Conservation (phyloP, 2,329 filamentous ascomycete species). For the Grosmannia huntii region DNA sequence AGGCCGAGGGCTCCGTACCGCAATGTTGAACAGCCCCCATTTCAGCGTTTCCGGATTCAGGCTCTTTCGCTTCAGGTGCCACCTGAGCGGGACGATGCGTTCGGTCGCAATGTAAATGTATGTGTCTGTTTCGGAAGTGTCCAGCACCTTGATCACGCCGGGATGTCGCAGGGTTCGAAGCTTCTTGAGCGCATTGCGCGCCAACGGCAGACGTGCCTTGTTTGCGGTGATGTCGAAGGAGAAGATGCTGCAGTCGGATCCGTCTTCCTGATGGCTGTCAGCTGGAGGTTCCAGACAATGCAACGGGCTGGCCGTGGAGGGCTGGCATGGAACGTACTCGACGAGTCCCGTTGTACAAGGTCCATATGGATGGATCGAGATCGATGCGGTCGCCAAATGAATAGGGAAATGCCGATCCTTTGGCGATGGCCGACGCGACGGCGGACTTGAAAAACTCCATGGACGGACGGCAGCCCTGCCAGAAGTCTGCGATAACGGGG, state of each 20-base stretch:
- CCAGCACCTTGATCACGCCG: conserved; percentile 84
- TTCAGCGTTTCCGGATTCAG: conserved; percentile 86
- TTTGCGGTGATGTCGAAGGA: conserved; percentile 82
- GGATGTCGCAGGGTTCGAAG: conserved; percentile 86
- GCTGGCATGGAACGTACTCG: conserved; percentile 39
- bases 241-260: conserved; percentile 91
- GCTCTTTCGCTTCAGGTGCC: conserved; percentile 82
- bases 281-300: background rate
- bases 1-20: conserved; percentile 35
- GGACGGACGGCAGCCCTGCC: conserved; percentile 5
- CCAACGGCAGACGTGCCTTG: conserved; percentile 69
- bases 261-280: conserved; percentile 59
- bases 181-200: conserved; percentile 89
- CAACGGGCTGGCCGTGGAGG: background rate
- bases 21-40: conserved; percentile 84
- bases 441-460: conserved; percentile 99
- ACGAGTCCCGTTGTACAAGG: conserved; percentile 87
- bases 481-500: background rate
- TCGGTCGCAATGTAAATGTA: conserved; percentile 97
- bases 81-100: conserved; percentile 71
- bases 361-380: conserved; percentile 88
- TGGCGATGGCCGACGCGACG: conserved; percentile 90
- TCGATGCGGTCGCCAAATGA: conserved; percentile 87
- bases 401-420: conserved; percentile 87
- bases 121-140: conserved; percentile 91